Conservation (phyloP, 1,284 basidiomycete species). For the Fomes fomentarius region DNA sequence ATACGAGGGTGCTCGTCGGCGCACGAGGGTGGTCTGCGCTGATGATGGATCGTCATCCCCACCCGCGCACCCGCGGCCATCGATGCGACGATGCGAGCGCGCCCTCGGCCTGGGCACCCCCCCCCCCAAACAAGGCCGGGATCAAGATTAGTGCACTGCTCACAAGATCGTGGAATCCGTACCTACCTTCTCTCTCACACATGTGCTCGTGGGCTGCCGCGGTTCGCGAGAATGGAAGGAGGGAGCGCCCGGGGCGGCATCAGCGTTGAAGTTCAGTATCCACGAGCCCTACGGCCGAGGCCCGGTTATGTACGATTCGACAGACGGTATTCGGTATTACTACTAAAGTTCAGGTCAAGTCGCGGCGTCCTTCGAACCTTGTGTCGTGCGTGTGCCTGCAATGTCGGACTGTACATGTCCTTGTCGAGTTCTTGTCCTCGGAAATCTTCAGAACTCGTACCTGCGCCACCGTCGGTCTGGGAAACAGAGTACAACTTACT, state of each 20-base stretch:
- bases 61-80: not conserved
- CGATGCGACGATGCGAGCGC: not conserved
- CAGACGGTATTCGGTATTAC: too few species aligned
- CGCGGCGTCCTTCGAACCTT: too few species aligned
- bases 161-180: conserved; percentile 26
- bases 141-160: conserved; percentile 16
- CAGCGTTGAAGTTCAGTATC: conserved; percentile 6
- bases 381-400: too few species aligned
- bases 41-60: conserved; percentile 11
- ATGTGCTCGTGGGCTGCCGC: conserved; percentile 6
- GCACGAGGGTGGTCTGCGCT: not conserved
- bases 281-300: conserved; percentile 4
- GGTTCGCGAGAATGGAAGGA: conserved; percentile 20
- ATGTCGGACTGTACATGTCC: too few species aligned
- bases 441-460: too few species aligned
- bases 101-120: conserved; percentile 6
- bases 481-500: too few species aligned
- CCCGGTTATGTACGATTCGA: too few species aligned
- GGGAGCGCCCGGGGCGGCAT: not conserved
- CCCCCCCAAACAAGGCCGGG: conserved; percentile 6
- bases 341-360: too few species aligned
- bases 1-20: conserved; percentile 12
- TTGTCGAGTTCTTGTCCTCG: too few species aligned
- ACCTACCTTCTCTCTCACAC: conserved; percentile 15
- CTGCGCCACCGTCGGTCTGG: not conserved